Base-by-base conservation (phyloP, 768 basidiomycete species). In the Mycena galopus region DNA sequence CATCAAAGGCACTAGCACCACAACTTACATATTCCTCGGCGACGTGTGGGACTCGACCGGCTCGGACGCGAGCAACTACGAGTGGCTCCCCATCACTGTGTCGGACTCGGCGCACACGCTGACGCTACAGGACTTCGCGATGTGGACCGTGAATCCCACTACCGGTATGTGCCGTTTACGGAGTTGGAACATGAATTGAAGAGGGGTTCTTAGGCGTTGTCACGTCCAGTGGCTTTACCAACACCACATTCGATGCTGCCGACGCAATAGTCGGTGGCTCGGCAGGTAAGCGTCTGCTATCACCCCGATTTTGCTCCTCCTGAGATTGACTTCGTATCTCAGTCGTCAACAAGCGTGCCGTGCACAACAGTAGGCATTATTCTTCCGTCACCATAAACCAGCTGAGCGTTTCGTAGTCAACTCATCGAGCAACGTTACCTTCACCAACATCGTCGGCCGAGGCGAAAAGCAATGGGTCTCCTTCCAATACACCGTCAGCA, bases 391-490 rank as follows among this genome's bases (percentile, higher is more conserved):
- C 33, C 30, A 27, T 33, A 37, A 23, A 35, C 35, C 17, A 1
- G 23, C 27, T 58, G 19, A 65, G 3, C 12, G 19, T 2, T 42
- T 27, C n/a, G 6, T 50, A 71, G 70, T 71, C 51, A 61, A 59
- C 39, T 61, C 64, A 11, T 66, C 59, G 35, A 71, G 70, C 58
- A 71, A 71, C 35, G 64, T 71, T 17, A 71, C 70, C 63, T 71
- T 71, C 30, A 61, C 64, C 2, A 71, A 71, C 70, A 23, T 71
- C 33, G 11, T 62, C 12, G 70, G 70, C 21, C 37, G 27, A 21
- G 70, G 64, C 25, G 70, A 71, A 3, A 71, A 71, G 51, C 70
- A 71, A 27, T 71, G 70, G 70, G 65, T 71, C 7, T 59, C 64
- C 1, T 71, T 71, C 58, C 17, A 66, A 23, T 71, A 71, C 50